These are phyloP conservation scores for Rhodotorula diobovata DNA, from an alignment of 768 basidiomycete species.

Conservation along the genomic window DNA sequence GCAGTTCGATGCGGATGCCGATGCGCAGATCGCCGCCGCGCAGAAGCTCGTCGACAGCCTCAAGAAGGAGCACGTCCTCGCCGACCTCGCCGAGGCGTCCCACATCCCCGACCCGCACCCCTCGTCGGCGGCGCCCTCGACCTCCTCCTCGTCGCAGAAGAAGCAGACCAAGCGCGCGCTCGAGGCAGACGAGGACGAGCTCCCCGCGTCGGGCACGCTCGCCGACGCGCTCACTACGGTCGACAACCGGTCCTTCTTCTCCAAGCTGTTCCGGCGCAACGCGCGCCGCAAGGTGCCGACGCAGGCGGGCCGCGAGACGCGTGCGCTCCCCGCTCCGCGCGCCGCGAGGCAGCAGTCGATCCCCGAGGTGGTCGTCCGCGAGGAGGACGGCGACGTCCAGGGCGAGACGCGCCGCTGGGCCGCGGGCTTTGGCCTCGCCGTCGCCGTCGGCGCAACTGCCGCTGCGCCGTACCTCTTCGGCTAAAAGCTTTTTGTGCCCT, in stretches of 20 bases:
- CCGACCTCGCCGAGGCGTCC: conserved; percentile 11
- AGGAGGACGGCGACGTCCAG: conserved; percentile 20
- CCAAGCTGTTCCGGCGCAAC: conserved; percentile 36
- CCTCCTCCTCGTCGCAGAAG: not conserved
- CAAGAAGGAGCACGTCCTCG: conserved; percentile 24
- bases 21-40: conserved; percentile 28
- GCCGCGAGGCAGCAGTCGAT: not conserved
- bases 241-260: conserved; percentile 37
- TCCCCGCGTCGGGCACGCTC: conserved; percentile 22
- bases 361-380: conserved; percentile 17
- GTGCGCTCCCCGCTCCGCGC: conserved; percentile 1
- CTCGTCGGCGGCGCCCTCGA: not conserved
- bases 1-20: conserved; percentile 31
- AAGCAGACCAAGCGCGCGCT: conserved; percentile 34
- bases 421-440: conserved; percentile 33
- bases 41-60: conserved; percentile 38
- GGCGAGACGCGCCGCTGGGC: conserved; percentile 29
- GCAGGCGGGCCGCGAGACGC: conserved; percentile 15
- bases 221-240: conserved; percentile 25
- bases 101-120: conserved; percentile 1
- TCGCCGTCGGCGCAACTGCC: conserved; percentile 37
- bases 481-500: not conserved
- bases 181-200: conserved; percentile 28
- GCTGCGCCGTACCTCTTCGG: conserved; percentile 40
- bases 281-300: conserved; percentile 15